Evolutionary conservation across 208 protist species (phyloP).

Genomic region (Leishmania major): DNA sequence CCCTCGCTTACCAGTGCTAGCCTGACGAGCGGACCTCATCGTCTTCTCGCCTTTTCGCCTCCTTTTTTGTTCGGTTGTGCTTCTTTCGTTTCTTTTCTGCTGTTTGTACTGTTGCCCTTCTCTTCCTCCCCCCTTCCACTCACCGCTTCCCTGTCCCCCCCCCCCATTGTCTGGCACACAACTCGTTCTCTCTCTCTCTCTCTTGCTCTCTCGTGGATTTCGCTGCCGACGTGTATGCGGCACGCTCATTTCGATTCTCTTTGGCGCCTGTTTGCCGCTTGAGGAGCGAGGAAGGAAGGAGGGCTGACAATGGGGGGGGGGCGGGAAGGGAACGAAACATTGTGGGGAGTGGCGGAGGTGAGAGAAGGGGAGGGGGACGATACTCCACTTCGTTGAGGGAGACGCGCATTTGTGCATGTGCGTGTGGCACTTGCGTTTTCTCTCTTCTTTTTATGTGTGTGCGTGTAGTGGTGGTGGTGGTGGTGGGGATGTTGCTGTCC

Average conservation of each 20-base stretch:
- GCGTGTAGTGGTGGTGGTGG: too few species aligned
- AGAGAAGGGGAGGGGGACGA: neutral
- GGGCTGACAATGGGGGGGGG: neutral
- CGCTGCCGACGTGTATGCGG: neutral
- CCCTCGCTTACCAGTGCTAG: neutral
- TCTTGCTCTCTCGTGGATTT: neutral
- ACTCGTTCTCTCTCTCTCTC: neutral
- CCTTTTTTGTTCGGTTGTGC: neutral
- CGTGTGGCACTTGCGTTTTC: neutral
- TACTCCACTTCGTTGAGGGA: neutral
- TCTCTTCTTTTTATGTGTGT: neutral
- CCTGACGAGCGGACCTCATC: neutral
- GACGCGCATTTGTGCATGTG: neutral
- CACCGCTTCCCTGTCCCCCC: neutral
- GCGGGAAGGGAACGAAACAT: neutral
- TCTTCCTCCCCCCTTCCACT: constrained; percentile 3
- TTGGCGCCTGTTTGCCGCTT: neutral
- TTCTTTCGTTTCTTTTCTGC: neutral
- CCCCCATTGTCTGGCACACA: neutral
- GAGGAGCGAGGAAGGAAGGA: neutral
- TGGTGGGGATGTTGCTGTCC: neutral
- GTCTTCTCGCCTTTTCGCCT: neutral
- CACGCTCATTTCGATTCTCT: neutral
- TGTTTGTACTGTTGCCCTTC: neutral
- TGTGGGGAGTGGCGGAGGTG: neutral